A percentile compares a stretch with the other conserved stretches of the same genome.
phyloP scores from a whole-genome alignment of 352 stramenopile genomes.

The Phytophthora constricta region DNA sequence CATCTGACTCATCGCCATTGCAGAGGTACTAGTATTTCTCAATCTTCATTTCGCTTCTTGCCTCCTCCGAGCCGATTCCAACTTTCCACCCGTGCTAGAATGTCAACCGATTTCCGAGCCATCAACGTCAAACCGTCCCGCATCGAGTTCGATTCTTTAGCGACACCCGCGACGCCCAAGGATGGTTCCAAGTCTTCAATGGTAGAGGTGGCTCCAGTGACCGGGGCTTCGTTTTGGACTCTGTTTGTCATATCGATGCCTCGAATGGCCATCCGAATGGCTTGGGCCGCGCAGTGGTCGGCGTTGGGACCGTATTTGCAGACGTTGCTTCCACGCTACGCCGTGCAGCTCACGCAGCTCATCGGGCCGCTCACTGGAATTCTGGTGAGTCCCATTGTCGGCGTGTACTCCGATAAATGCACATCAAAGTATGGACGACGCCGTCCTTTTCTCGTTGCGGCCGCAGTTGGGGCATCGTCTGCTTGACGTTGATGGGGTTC shows the following conservation, averaged over 20 bases:
- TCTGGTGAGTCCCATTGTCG: constrained; percentile 53
- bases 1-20: too few species aligned
- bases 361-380: constrained; percentile 57
- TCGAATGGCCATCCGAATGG: constrained; percentile 63
- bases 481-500: constrained; percentile 65
- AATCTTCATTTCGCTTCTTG: too few species aligned
- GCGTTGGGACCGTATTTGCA: constrained; percentile 56
- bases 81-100: too few species aligned
- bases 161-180: background rate
- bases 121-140: background rate
- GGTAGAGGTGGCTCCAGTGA: background rate
- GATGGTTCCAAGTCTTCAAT: background rate
- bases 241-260: constrained; percentile 55
- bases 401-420: constrained; percentile 57
- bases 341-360: constrained; percentile 58
- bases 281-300: constrained; percentile 64
- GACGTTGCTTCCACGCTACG: constrained; percentile 49
- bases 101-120: too few species aligned
- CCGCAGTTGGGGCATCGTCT: constrained; percentile 43
- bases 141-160: background rate
- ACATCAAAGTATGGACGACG: constrained; percentile 43
- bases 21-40: too few species aligned
- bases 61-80: too few species aligned
- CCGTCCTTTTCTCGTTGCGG: constrained; percentile 47
- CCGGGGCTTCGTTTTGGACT: constrained; percentile 38